Evolutionary conservation across 2,329 filamentous ascomycete genomes (phyloP), one percentile per base, ranked within the genome.

Genomic region (Hymenoscyphus repandus): DNA sequence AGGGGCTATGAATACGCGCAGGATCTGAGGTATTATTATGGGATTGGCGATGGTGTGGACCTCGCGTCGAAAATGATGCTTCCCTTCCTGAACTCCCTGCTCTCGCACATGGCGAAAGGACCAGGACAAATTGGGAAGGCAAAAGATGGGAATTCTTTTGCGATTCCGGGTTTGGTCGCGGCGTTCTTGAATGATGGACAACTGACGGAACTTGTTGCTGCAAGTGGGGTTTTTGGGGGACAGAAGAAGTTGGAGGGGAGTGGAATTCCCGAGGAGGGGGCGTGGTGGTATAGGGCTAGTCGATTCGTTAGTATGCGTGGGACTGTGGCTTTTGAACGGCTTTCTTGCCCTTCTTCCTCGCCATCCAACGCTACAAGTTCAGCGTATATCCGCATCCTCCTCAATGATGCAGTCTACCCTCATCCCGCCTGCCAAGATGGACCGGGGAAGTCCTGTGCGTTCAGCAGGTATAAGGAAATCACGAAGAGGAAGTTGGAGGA

Each of bases 1-100:
- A 69, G 75, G 30, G 68, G 77, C 57, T 87, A 86, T 57, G 82
- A 86, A 59, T 88, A 87, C 63, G 72, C 75, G 1, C 82, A 87
- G 56, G 83, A 87, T 60, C 67, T 88, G 36, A 76, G 82, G 30
- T 88, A 88, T 66, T 86, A 80, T 68, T 85, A 86, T 59, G 80
- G 80, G 10, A 71, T 75, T 1, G 82, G 83, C 0, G 78, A 79
- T 0, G 82, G 78, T 1, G 73, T 74, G 2, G 68, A 73, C 32
- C 69, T 81, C 17, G 72, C 78, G 6, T 70, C 73, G 33, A 77
- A 74, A 50, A 76, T 82, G 70, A 80, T 86, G 80, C 72, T 80
- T 10, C 81, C 82, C 0, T 78, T 80, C 51, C 68, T 86, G 2
- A 72, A 78, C 17, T 69, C 72, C 1, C 64, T 86, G 5, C 67